Percentiles rank a stretch among this genome's conserved stretches.
phyloP scores from a whole-genome alignment of 2,329 filamentous ascomycete species.

The Aspergillus oerlinghausenensis region DNA sequence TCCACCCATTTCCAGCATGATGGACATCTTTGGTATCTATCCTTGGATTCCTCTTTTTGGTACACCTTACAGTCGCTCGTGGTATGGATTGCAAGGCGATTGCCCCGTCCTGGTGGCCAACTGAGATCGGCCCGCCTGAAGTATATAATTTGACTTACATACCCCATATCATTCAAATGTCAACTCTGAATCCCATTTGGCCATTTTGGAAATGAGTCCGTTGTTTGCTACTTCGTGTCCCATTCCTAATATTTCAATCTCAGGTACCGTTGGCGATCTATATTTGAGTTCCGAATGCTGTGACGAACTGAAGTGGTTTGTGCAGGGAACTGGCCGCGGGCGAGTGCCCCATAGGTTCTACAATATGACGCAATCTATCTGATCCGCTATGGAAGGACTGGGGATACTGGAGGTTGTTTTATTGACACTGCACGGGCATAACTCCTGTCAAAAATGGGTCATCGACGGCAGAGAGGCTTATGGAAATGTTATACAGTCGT shows the following conservation, averaged over 20 bases:
- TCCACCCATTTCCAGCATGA: constrained; percentile 1
- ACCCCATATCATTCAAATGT: not conserved
- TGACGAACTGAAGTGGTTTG: not conserved
- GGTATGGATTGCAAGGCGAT: not conserved
- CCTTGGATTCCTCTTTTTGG: not conserved
- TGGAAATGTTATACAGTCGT: not conserved
- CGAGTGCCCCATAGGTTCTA: not conserved
- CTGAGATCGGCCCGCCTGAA: not conserved
- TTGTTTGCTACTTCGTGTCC: no score
- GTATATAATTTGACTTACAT: not conserved
- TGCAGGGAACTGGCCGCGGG: not conserved
- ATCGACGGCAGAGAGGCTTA: not conserved
- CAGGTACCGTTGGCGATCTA: no score
- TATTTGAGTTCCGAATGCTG: not conserved
- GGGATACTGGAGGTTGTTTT: not conserved
- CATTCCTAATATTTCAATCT: no score
- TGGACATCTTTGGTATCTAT: not conserved
- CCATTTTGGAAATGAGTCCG: not conserved
- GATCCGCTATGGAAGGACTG: not conserved
- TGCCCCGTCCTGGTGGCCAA: not conserved
- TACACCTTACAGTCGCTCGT: not conserved
- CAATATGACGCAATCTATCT: not conserved
- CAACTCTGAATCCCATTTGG: not conserved
- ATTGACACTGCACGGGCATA: not conserved
- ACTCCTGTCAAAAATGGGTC: not conserved